Evolutionary conservation across 75 land plant genomes (phyloP).

Genomic region (Cunninghamia lanceolata): DNA sequence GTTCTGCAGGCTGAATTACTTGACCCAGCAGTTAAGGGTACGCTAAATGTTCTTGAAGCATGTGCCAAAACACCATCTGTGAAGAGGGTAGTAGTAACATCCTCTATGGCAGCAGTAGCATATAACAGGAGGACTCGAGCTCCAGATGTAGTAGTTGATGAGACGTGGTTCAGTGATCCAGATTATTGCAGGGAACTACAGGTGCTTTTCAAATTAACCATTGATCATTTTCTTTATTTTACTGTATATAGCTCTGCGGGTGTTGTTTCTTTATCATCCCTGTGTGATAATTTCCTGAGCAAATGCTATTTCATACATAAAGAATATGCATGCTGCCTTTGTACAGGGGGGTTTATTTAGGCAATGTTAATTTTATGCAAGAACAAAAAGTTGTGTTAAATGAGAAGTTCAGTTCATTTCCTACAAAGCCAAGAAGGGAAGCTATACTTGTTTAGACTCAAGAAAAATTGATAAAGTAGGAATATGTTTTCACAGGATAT

Average conservation of each 20-base stretch:
- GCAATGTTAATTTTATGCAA: not conserved
- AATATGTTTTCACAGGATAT: not conserved
- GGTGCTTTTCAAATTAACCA: slow-evolving; percentile 29
- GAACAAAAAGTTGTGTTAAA: not conserved
- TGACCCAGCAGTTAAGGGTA: slow-evolving; percentile 86
- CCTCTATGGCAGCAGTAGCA: slow-evolving; percentile 75
- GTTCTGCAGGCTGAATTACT: slow-evolving; percentile 64
- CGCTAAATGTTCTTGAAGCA: slow-evolving; percentile 77
- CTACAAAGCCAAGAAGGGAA: not conserved
- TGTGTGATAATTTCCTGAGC: not conserved
- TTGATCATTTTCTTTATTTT: slow-evolving; percentile 3
- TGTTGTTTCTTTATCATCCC: not conserved
- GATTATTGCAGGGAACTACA: slow-evolving; percentile 47
- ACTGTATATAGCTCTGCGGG: not conserved
- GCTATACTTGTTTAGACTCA: not conserved
- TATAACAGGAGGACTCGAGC: slow-evolving; percentile 41
- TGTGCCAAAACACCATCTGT: slow-evolving; percentile 50
- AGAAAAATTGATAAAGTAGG: not conserved
- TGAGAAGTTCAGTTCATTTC: not conserved
- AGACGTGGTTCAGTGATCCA: slow-evolving; percentile 67
- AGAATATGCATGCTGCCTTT: not conserved
- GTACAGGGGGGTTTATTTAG: not conserved
- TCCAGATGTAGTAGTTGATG: slow-evolving; percentile 74
- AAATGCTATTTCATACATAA: not conserved
- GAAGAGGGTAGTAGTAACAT: slow-evolving; percentile 76